Evolutionary conservation across 73 alveolate genomes (phyloP), one percentile per base, ranked within the genome.

Genomic region (Tetrahymena borealis): DNA sequence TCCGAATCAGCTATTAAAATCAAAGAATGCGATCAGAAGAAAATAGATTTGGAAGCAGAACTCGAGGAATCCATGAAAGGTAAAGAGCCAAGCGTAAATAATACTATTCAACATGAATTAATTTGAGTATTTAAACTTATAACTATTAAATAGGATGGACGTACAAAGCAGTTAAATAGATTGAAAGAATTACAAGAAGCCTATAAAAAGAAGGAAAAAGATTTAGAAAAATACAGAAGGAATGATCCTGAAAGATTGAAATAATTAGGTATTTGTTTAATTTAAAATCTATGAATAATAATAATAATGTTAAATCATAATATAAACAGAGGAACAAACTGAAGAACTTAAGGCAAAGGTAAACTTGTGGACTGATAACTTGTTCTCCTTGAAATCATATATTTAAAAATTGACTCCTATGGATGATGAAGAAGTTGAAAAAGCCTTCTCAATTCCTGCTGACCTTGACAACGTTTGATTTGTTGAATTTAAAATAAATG

Each of bases 361-460:
- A 24, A 60, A 60, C 28, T n/a, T 60, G 35, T 60, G 85, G 85
- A 60, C 85, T 60, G 85, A 60, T 60, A 60, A 60, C 38, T 60
- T 60, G 28, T 60, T 60, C 85, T 60, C 85, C 7, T 60, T 60
- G 28, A 60, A 60, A 60, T 60, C 85, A 7, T 60, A 60, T 35
- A 60, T 60, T 24, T 60, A 60, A 60, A 60, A 60, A 60, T 60
- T 60, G 28, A 60, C 85, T 60, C 85, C 85, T n/a, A 60, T 60
- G 85, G 38, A 60, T 60, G 85, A 60, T 60, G 85, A 60, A 60
- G 85, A 60, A 60, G 85, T 60, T n/a, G 85, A 60, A 60, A 60
- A 60, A 6, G 85, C 85, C 35, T 60, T 60, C 85, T 60, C 85
- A 24, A 60, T 60, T 20, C 85, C 85, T 15, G 85, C 85, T 20